Conservation (phyloP, 768 basidiomycete species). For the Jaapia argillacea region DNA sequence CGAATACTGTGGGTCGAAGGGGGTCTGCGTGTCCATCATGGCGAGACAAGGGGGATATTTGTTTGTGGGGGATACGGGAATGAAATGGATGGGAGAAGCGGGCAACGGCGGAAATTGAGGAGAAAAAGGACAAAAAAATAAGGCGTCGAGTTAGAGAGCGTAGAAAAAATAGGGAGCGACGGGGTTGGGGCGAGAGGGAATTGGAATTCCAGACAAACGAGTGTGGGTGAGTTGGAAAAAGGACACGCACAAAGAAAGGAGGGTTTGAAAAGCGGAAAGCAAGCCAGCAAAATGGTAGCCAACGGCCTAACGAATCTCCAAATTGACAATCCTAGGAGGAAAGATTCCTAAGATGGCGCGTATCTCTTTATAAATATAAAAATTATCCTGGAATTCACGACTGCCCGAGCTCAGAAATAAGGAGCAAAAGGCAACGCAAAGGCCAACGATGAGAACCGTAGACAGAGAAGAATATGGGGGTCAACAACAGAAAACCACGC, state of each 20-base stretch:
- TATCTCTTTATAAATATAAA: not conserved
- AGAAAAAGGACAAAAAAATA: constrained; percentile 33
- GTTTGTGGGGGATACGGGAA: constrained; percentile 2
- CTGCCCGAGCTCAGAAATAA: too few species aligned
- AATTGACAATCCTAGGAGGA: too few species aligned
- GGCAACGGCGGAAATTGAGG: constrained; percentile 39
- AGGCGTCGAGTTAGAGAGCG: constrained; percentile 47
- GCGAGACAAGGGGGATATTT: constrained; percentile 13
- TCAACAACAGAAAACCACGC: too few species aligned
- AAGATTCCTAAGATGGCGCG: not conserved
- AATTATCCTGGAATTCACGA: too few species aligned
- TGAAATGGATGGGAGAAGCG: constrained; percentile 12
- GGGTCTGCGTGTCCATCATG: constrained; percentile 72
- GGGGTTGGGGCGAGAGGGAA: constrained; percentile 11
- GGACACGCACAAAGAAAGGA: constrained; percentile 9
- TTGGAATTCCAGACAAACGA: constrained; percentile 13
- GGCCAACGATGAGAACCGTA: too few species aligned
- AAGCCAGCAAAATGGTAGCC: too few species aligned
- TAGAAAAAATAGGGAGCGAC: constrained; percentile 27
- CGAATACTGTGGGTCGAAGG: constrained; percentile 59
- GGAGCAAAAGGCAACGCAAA: too few species aligned
- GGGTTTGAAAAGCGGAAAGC: too few species aligned
- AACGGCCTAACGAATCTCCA: too few species aligned
- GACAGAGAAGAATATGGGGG: too few species aligned
- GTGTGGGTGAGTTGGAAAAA: constrained; percentile 26